Conservation (phyloP, 306 rosid genomes). For the Dryas alaskensis region DNA sequence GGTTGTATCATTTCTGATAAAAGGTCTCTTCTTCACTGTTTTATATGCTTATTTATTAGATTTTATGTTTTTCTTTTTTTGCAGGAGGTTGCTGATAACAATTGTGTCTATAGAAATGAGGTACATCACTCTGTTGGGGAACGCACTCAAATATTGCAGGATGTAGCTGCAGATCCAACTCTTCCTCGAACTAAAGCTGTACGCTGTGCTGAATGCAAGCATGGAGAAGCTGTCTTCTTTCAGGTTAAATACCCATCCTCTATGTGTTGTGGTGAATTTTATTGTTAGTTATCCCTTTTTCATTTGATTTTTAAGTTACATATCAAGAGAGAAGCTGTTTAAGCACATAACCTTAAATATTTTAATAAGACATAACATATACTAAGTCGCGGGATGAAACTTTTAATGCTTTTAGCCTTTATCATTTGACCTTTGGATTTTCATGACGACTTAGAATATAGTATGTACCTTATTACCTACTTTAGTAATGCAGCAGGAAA, state of each 20-base stretch:
- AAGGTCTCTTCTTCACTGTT: neutral
- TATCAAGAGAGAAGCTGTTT: neutral
- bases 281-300: neutral
- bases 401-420: neutral
- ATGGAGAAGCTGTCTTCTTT: conserved; percentile 98
- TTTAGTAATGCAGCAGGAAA: neutral
- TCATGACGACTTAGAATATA: neutral
- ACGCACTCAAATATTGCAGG: conserved; percentile 87
- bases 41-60: neutral
- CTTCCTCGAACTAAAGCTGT: conserved; percentile 96
- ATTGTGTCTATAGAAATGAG: conserved; percentile 87
- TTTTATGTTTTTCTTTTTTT: conserved; percentile 1
- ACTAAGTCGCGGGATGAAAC: neutral
- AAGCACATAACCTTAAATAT: neutral
- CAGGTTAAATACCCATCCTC: conserved; percentile 49
- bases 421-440: neutral
- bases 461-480: neutral
- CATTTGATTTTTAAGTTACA: neutral
- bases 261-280: neutral
- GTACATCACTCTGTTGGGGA: conserved; percentile 90
- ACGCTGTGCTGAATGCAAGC: conserved; percentile 84
- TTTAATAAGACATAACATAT: neutral
- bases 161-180: conserved; percentile 96
- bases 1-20: neutral
- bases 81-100: conserved; percentile 92